These are phyloP conservation scores for Chalciporus pseudorubinellus DNA, from an alignment of 768 basidiomycete species.

Conservation along the genomic window DNA sequence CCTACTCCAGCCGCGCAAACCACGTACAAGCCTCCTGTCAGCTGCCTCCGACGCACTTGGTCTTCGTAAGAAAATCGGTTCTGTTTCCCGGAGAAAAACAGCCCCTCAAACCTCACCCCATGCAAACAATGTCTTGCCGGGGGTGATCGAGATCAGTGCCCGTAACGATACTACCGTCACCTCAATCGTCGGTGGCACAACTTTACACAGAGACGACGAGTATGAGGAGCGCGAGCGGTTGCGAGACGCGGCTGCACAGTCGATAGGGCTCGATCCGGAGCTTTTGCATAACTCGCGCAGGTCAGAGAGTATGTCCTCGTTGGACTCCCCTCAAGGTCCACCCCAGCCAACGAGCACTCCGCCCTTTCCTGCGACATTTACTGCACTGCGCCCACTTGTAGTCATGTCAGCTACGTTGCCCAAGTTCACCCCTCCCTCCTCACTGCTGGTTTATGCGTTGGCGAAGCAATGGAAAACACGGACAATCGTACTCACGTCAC, in stretches of 20 bases:
- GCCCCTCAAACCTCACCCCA: slow-evolving; percentile 21
- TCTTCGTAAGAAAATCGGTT: slow-evolving; percentile 43
- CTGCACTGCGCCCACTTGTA: slow-evolving; percentile 49
- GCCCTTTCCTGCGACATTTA: slow-evolving; percentile 58
- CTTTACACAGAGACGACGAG: slow-evolving; percentile 47
- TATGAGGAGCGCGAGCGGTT: slow-evolving; percentile 74
- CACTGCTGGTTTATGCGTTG: slow-evolving; percentile 69
- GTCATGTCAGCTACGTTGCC: slow-evolving; percentile 54
- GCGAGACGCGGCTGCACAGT: slow-evolving; percentile 71
- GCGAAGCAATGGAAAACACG: slow-evolving; percentile 72
- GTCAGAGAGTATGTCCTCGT: slow-evolving; percentile 9
- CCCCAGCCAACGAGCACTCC: slow-evolving; percentile 34
- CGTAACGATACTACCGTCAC: slow-evolving; percentile 26
- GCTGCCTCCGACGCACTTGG: slow-evolving; percentile 53
- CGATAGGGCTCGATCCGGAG: slow-evolving; percentile 63
- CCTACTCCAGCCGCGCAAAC: slow-evolving; percentile 25
- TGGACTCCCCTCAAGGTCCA: slow-evolving; percentile 18
- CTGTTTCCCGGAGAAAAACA: slow-evolving; percentile 39
- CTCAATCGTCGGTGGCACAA: slow-evolving; percentile 22
- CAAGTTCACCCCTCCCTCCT: slow-evolving; percentile 67
- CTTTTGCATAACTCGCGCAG: slow-evolving; percentile 40
- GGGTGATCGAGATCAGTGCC: slow-evolving; percentile 71
- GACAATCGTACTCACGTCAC: slow-evolving; percentile 57
- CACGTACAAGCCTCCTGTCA: slow-evolving; percentile 46
- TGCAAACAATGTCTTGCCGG: slow-evolving; percentile 52